Evolutionary conservation across 2,329 filamentous ascomycete species (phyloP), one percentile per base, ranked within the genome.

Genomic region (Pyrenophora graminea): DNA sequence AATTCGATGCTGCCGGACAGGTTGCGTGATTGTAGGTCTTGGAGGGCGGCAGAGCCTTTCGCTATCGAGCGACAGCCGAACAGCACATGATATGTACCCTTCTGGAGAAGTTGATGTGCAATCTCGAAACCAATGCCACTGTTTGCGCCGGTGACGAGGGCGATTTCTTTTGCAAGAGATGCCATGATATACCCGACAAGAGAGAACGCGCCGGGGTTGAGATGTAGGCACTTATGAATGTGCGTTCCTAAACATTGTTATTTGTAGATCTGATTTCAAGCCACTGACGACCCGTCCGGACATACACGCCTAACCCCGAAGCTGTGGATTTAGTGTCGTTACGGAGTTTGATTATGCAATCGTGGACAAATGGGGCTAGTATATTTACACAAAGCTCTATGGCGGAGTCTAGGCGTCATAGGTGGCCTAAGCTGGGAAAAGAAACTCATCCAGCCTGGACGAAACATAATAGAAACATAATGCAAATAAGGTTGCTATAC

Each of bases 101-200:
- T 59, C 3, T 72, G 58, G 7, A 77, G 70, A 2, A 74, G 69
- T 32, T 73, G 66, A 43, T 70, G 67, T 6, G 74, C 75, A 8
- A 77, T 71, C 48, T 79, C 78, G 51, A 74, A 76, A 25, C 80
- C 80, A 21, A 82, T 79, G 45, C 80, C 80, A 45, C 72, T 74
- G 57, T 78, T 82, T 18, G 72, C 77, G 6, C 73, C 73, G 2
- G 72, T 74, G 41, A 75, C 58, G 1, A 74, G 61, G n/a, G 69
- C 63, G 15, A 74, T 64, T 4, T 63, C 64, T 48, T 72, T 71
- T 1, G 46, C 45, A 17, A 48, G 2, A 10, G 55, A 45, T 23
- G 57, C 13, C 61, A 64, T 65, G 17, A 3, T 30, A 13, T 12
- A 30, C 27, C 9, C 49, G n/a, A 6, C 12, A 9, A 25, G 23